Base-by-base conservation (phyloP, 73 alveolate species). In the Paramecium bursaria region DNA sequence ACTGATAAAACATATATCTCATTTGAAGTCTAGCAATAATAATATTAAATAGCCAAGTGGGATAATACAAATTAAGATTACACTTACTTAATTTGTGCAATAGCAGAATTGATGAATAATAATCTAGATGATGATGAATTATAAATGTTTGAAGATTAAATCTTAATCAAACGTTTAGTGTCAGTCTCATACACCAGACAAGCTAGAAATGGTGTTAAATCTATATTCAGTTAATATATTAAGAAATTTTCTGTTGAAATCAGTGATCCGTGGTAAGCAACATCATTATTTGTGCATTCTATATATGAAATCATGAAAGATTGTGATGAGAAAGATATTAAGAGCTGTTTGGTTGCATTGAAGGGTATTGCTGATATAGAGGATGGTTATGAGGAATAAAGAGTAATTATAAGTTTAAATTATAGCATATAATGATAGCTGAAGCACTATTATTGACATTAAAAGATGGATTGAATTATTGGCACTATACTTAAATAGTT, bases 271-370 rank as follows among this genome's bases (percentile, higher is more conserved):
- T 67, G 82, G 82, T 22, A 31, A 31, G 46, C 33, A 33, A 67
- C 60, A 39, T 21, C 44, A 39, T 3, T 47, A 7, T 10, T 67
- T 3, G 82, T 67, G 7, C 44, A 35, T 5, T 39, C 39, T 11
- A 21, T 67, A 3, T 67, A 67, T 67, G 82, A 67, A 67, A 14
- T 30, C 11, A 39, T 67, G 82, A 67, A 42, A 44, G 82, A 67
- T 67, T 67, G 82, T 42, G 82, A 67, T 39, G 82, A 67, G 22
- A 67, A 42, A 39, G 82, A 67, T 17, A 15, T 67, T 39, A 67
- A 67, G 21, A 67, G 60, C 17, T 44, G 60, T 3, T 19, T 67
- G 10, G 22, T 67, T 35, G 54, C 27, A n/a, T 47, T 67, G 7
- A 67, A 19, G 44, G 82, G 82, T 9, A 67, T 67, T 21, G 82